Conservation (phyloP, 768 basidiomycete genomes). For the Mycena venus region DNA sequence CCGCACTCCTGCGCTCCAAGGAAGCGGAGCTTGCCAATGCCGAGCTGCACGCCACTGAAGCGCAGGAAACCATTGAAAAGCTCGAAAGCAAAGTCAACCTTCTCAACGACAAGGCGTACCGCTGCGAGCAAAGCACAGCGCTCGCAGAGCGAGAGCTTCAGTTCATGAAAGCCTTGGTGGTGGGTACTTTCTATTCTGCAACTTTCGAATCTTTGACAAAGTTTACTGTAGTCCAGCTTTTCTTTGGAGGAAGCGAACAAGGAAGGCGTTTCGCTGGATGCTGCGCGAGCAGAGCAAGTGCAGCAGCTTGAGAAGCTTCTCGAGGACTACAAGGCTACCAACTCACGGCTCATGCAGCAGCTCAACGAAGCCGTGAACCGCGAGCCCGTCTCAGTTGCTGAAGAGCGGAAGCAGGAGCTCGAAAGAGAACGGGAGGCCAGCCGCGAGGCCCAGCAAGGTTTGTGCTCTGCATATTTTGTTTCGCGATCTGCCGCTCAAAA, state of each 20-base stretch:
- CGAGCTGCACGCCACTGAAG: conserved; percentile 52
- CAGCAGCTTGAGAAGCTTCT: conserved; percentile 69
- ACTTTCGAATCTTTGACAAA: not conserved
- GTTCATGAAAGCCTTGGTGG: conserved; percentile 78
- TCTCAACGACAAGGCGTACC: conserved; percentile 52
- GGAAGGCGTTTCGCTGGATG: conserved; percentile 46
- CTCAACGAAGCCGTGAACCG: conserved; percentile 58
- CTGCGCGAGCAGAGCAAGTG: conserved; percentile 57
- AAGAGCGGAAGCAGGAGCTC: conserved; percentile 57
- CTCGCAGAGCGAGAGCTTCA: conserved; percentile 71
- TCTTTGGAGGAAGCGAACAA: conserved; percentile 66
- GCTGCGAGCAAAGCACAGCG: conserved; percentile 46
- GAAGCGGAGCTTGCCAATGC: conserved; percentile 64
- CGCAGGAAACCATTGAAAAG: conserved; percentile 45
- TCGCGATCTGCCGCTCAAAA: not conserved
- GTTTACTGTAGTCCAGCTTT: conserved; percentile 68
- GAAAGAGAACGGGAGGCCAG: conserved; percentile 53
- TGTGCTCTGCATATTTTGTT: not conserved
- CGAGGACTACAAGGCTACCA: conserved; percentile 66
- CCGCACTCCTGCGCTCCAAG: conserved; percentile 65
- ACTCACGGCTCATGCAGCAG: conserved; percentile 59
- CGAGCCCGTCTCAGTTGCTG: conserved; percentile 47
- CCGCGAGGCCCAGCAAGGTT: conserved; percentile 58
- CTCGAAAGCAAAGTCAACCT: conserved; percentile 53
- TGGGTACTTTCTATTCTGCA: conserved; percentile 47